phyloP scores from a whole-genome alignment of 106 monocot species.

The Allium sativum region DNA sequence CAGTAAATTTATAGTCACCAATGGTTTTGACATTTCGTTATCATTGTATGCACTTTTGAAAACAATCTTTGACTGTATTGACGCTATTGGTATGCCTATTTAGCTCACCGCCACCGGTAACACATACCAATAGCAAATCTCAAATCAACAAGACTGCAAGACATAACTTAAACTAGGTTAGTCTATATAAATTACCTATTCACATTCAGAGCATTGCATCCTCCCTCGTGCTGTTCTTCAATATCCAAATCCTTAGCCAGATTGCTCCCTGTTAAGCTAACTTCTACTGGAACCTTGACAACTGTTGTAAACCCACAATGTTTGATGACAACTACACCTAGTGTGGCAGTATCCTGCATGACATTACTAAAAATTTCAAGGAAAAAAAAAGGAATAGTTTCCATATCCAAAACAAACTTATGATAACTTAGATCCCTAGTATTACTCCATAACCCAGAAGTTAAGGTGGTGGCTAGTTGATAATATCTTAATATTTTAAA shows the following conservation, averaged over 20 bases:
- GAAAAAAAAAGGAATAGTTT: background rate
- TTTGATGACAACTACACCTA: constrained; percentile 71
- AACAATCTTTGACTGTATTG: too few relatives aligned
- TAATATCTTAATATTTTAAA: too few relatives aligned
- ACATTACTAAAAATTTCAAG: background rate
- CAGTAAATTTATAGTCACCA: too few relatives aligned
- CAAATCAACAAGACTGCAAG: too few relatives aligned
- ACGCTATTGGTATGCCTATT: too few relatives aligned
- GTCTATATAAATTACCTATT: constrained; percentile 39
- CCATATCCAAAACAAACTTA: background rate
- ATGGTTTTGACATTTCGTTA: too few relatives aligned
- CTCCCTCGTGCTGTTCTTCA: constrained; percentile 80
- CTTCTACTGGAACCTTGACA: constrained; percentile 59
- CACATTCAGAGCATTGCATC: constrained; percentile 78
- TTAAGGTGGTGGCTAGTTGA: too few relatives aligned
- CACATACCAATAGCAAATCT: too few relatives aligned
- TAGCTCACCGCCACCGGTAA: too few relatives aligned
- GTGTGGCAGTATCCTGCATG: constrained; percentile 80
- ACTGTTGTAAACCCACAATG: constrained; percentile 80
- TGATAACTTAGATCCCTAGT: background rate
- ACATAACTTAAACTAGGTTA: too few relatives aligned
- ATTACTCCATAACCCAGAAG: too few relatives aligned
- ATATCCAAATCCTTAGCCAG: constrained; percentile 40
- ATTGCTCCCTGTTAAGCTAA: constrained; percentile 12
- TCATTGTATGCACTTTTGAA: too few relatives aligned